Evolutionary conservation across 1,284 basidiomycete species (phyloP).

Genomic region (Hypsizygus ulmarius): DNA sequence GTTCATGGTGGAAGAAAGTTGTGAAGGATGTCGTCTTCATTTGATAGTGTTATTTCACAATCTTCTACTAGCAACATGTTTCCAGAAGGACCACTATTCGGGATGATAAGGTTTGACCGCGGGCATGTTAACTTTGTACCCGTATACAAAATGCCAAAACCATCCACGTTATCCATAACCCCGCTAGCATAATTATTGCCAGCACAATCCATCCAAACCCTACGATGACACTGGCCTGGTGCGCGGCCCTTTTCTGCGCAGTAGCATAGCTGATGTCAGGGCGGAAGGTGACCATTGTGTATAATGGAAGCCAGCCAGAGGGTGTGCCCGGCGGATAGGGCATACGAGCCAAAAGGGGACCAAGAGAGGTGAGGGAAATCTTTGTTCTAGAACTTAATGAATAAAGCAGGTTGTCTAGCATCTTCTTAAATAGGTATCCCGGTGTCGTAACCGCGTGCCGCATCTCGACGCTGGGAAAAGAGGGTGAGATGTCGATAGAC

Average conservation of each 20-base stretch:
- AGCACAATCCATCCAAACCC: slow-evolving; percentile 44
- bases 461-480: slow-evolving; percentile 79
- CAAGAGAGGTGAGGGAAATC: slow-evolving; percentile 40
- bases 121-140: slow-evolving; percentile 22
- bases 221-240: slow-evolving; percentile 55
- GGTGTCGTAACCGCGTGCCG: slow-evolving; percentile 86
- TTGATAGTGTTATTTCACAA: slow-evolving; percentile 17
- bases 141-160: slow-evolving; percentile 26
- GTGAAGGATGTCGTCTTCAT: slow-evolving; percentile 1
- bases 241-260: slow-evolving; percentile 58
- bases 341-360: slow-evolving; percentile 40
- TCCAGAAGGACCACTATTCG: slow-evolving; percentile 28
- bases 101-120: slow-evolving; percentile 37
- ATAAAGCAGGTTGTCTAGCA: slow-evolving; percentile 77
- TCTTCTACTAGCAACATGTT: slow-evolving; percentile 23
- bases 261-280: slow-evolving; percentile 89
- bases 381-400: slow-evolving; percentile 50
- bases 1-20: neutral
- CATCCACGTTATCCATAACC: slow-evolving; percentile 39
- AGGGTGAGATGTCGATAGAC: neutral
- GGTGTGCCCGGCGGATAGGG: slow-evolving; percentile 57
- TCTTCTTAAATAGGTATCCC: slow-evolving; percentile 77
- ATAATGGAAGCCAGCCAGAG: slow-evolving; percentile 86
- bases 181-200: slow-evolving; percentile 41
- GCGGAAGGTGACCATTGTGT: slow-evolving; percentile 97